Evolutionary conservation across 2,329 filamentous ascomycete genomes (phyloP).

Genomic region (Akanthomyces uredinophilus): DNA sequence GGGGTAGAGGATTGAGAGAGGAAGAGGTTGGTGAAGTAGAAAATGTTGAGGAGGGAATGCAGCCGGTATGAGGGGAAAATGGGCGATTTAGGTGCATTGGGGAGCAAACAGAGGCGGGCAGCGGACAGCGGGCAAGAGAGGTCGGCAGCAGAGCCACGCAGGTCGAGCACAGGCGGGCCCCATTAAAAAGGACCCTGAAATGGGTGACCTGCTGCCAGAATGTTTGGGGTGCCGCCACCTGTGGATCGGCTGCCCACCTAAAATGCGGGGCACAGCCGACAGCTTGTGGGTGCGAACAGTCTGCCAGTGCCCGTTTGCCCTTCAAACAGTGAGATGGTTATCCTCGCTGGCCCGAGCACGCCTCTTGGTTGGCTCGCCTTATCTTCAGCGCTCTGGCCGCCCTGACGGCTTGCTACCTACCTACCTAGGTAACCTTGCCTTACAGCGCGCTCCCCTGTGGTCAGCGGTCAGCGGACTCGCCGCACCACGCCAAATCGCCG

Average conservation of each 20-base stretch:
- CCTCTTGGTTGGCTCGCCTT: background rate
- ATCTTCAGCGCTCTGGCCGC: background rate
- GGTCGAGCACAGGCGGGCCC: background rate
- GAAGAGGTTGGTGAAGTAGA: background rate
- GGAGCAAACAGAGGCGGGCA: background rate
- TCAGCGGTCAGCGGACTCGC: constrained; percentile 4
- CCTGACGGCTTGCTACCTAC: too few relatives aligned
- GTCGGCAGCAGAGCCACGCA: background rate
- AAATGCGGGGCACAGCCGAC: background rate
- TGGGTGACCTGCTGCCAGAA: background rate
- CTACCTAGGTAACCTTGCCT: too few relatives aligned
- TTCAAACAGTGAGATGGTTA: too few relatives aligned
- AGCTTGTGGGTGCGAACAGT: too few relatives aligned
- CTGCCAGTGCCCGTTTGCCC: too few relatives aligned
- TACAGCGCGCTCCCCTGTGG: background rate
- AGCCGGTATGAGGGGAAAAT: background rate
- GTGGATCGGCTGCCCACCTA: constrained; percentile 11
- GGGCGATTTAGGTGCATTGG: background rate
- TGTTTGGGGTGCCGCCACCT: constrained; percentile 1
- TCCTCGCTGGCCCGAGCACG: background rate
- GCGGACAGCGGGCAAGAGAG: background rate
- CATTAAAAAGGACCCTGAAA: constrained; percentile 10
- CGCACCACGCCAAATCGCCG: background rate
- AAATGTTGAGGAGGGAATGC: background rate
- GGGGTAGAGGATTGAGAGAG: background rate